Evolutionary conservation across 495 filamentous ascomycete species (phyloP).

Genomic region (Penicillium odoratum): DNA sequence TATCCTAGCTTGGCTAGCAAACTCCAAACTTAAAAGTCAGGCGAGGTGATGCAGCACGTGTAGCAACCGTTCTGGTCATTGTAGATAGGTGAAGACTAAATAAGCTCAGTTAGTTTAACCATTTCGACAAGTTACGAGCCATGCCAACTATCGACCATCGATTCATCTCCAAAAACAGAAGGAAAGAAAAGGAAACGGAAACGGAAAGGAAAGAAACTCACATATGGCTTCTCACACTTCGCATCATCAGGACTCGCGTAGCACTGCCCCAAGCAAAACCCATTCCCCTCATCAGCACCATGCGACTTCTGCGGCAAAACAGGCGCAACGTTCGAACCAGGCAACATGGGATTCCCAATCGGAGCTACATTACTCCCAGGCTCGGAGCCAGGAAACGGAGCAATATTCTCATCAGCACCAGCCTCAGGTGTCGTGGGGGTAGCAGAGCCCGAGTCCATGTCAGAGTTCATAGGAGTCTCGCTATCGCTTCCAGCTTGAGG

Average conservation of each 20-base stretch:
- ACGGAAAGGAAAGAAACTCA: conserved; percentile 16
- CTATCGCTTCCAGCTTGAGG: neutral
- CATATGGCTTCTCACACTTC: conserved; percentile 20
- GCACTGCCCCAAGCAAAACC: conserved; percentile 30
- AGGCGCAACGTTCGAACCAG: conserved; percentile 20
- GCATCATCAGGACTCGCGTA: conserved; percentile 13
- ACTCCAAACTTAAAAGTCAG: conserved; percentile 17
- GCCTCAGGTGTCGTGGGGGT: neutral
- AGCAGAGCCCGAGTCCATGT: neutral
- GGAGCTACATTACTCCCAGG: conserved; percentile 14
- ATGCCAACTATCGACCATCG: neutral
- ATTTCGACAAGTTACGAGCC: neutral
- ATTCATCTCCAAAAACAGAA: too few relatives aligned
- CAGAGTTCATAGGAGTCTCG: too few relatives aligned
- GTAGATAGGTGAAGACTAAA: conserved; percentile 17
- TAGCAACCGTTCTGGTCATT: conserved; percentile 19
- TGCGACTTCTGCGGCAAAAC: conserved; percentile 3
- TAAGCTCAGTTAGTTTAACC: neutral
- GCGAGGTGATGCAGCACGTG: conserved; percentile 25
- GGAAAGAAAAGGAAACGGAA: conserved; percentile 2
- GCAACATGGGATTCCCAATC: conserved; percentile 11
- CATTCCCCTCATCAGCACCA: conserved; percentile 29
- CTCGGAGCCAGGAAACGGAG: neutral
- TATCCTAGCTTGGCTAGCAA: neutral
- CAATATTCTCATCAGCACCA: neutral